These are phyloP conservation scores for Globisporangium orthogonon DNA, from an alignment of 352 stramenopile species.

Conservation along the genomic window DNA sequence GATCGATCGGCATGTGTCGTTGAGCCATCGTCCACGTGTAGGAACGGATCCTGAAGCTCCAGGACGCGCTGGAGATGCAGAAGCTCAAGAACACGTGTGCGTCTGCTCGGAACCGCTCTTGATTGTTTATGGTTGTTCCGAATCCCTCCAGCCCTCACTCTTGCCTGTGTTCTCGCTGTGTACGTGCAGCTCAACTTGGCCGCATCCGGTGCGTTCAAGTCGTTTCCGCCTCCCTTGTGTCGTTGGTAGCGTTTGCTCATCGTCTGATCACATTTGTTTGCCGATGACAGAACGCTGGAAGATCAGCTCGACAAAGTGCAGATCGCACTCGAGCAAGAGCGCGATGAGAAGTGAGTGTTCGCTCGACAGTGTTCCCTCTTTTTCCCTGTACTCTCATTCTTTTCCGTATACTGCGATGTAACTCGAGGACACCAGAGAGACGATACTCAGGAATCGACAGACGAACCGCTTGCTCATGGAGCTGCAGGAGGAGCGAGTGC, in stretches of 20 bases:
- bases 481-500: constrained; percentile 67
- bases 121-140: no score
- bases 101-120: neutral
- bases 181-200: constrained; percentile 43
- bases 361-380: neutral
- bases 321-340: constrained; percentile 58
- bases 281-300: constrained; percentile 34
- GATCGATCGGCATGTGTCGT: neutral
- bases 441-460: constrained; percentile 59
- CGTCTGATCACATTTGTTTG: neutral
- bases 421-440: constrained; percentile 54
- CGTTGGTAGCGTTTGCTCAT: neutral
- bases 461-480: constrained; percentile 68
- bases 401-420: neutral
- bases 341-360: constrained; percentile 49
- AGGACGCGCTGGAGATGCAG: constrained; percentile 71
- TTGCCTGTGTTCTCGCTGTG: neutral
- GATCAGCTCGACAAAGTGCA: constrained; percentile 61
- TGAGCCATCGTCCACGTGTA: constrained; percentile 7
- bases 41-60: constrained; percentile 74
- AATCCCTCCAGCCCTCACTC: no score
- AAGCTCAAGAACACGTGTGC: constrained; percentile 80
- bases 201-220: constrained; percentile 32
- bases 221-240: neutral
- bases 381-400: neutral